Conservation (phyloP, 441 rosid species). For the Mallotus japonicus region DNA sequence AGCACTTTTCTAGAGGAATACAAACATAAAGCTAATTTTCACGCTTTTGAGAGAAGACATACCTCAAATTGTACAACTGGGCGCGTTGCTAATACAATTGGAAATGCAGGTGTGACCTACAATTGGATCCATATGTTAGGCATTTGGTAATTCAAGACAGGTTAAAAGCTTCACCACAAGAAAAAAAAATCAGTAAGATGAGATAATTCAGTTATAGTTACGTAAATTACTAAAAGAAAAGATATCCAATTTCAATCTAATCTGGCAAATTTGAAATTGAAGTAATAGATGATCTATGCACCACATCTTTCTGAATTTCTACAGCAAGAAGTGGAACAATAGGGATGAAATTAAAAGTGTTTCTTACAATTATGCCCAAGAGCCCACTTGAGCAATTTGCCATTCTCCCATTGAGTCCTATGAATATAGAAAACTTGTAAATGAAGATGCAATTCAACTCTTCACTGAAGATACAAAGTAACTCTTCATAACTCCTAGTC, state of each 20-base stretch:
- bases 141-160: constrained; percentile 9
- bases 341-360: no score
- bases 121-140: constrained; percentile 36
- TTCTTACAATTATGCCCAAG: no score
- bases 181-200: not conserved
- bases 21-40: constrained; percentile 7
- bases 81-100: constrained; percentile 56
- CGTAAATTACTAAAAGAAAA: not conserved
- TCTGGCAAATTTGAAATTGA: not conserved
- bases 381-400: no score
- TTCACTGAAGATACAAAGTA: not conserved
- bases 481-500: not conserved
- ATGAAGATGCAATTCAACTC: no score
- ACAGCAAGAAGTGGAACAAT: no score
- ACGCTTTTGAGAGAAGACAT: constrained; percentile 23
- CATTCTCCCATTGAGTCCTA: no score
- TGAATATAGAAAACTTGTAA: no score
- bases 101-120: constrained; percentile 81
- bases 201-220: not conserved
- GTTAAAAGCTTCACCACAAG: not conserved
- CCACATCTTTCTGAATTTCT: not conserved
- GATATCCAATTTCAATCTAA: not conserved
- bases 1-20: not conserved
- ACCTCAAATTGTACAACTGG: constrained; percentile 80
- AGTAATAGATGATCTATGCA: not conserved